phyloP scores from a whole-genome alignment of 179 eudicot species.

The Carnegiea gigantea region DNA sequence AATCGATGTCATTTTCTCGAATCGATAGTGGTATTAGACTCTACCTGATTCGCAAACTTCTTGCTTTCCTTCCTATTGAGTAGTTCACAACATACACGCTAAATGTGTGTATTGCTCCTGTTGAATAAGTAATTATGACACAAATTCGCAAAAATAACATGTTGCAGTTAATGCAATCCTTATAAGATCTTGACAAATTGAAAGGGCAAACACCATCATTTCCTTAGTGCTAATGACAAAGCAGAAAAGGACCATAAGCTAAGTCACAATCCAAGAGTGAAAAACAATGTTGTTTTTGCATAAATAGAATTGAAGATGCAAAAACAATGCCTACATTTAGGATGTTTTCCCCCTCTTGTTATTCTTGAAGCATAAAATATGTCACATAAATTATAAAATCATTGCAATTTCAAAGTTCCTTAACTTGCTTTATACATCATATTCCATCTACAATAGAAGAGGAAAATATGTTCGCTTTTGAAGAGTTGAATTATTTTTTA shows the following conservation, averaged over 20 bases:
- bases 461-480: not conserved
- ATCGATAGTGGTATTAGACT: not conserved
- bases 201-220: not conserved
- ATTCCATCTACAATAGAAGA: not conserved
- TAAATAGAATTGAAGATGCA: conserved; percentile 3
- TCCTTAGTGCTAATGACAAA: conserved; percentile 19
- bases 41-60: not conserved
- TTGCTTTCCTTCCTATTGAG: not conserved
- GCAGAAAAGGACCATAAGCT: conserved; percentile 15
- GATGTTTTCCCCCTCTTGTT: not conserved
- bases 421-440: not conserved
- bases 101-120: not conserved
- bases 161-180: conserved; percentile 14
- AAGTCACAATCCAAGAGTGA: conserved; percentile 12
- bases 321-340: conserved; percentile 1
- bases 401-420: not conserved
- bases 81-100: not conserved
- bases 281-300: conserved; percentile 2
- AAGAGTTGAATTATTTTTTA: not conserved
- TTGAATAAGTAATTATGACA: conserved; percentile 12
- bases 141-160: conserved; percentile 19
- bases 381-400: not conserved
- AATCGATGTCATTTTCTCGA: not conserved
- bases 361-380: not conserved
- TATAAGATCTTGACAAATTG: conserved; percentile 3